These are phyloP conservation scores for Lepiota subincarnata DNA, from an alignment of 768 basidiomycete species.

Conservation along the genomic window DNA sequence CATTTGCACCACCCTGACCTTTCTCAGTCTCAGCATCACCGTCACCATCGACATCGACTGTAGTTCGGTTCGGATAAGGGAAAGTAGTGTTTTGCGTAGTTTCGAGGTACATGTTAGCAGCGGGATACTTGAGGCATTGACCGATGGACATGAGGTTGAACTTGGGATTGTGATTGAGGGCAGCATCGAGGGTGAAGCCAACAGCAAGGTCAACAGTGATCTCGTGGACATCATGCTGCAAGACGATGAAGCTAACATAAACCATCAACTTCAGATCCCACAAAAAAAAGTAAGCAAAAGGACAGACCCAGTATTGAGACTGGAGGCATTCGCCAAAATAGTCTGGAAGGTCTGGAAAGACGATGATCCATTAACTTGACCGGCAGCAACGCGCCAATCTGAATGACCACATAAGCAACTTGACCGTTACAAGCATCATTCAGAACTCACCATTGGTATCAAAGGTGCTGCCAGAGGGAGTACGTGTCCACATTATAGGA, in stretches of 20 bases:
- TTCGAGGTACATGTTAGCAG: conserved; percentile 77
- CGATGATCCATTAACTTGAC: conserved; percentile 59
- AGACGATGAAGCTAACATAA: conserved; percentile 68
- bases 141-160: conserved; percentile 79
- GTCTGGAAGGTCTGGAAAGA: conserved; percentile 65
- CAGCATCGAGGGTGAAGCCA: conserved; percentile 80
- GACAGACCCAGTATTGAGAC: conserved; percentile 54
- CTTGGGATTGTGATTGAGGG: conserved; percentile 57
- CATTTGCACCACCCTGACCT: conserved; percentile 20
- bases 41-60: conserved; percentile 31
- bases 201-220: conserved; percentile 88
- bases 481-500: conserved; percentile 86
- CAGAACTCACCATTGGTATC: conserved; percentile 65
- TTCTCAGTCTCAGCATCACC: conserved; percentile 32
- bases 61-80: conserved; percentile 44
- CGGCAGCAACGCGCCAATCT: conserved; percentile 89
- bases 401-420: conserved; percentile 4
- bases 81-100: conserved; percentile 69
- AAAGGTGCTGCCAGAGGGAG: conserved; percentile 49
- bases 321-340: conserved; percentile 68
- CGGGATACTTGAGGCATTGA: conserved; percentile 61
- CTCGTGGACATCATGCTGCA: conserved; percentile 83
- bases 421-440: background rate
- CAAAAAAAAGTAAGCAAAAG: background rate
- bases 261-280: background rate